Base-by-base conservation (phyloP, 2,329 filamentous ascomycete genomes). In the Ophiobolus disseminans region DNA sequence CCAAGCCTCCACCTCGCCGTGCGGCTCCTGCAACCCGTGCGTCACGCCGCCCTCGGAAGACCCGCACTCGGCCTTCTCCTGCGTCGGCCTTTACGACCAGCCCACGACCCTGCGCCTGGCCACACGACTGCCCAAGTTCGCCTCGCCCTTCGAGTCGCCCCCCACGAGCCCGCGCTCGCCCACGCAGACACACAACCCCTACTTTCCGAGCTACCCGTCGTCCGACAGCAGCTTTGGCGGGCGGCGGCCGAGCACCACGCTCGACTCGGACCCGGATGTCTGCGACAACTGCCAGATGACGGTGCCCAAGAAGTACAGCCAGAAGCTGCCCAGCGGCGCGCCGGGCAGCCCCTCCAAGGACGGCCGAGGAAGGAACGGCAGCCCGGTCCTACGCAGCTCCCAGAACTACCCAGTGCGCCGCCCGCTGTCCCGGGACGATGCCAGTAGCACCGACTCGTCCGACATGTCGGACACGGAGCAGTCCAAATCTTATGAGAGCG, bases 271-370 rank as follows among this genome's bases (percentile, higher is more conserved):
- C 45, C 73, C 75, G 32, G 80, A 82, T 36, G 79, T 77, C 10
- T 85, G 82, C 67, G 81, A 81, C 44, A 84, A 82, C 66, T 85
- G 82, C 66, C 79, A 76, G 54, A 76, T 84, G 62, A 77, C 78
- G 5, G 72, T 84, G 1, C 82, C 82, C 7, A 79, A 81, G 57
- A 76, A 77, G 60, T 76, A 81, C 58, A 80, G 78, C 69, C 78
- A 78, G 56, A 75, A 79, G 55, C 73, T 84, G 3, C 80, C 82
- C 11, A 73, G 74, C 7, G 80, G 80, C 16, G 78, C 80, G 2
- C 80, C 81, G 8, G 80, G 80, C 3, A 80, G 79, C 41, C 73
- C 77, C 13, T 70, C 67, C 35, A 75, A 77, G 46, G 77, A 81
- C 52, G 78, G 78, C 23, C 77, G 77, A 37, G 75, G 75, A 30